Evolutionary conservation across 225 moss, liverwort and hornwort species (phyloP).

Genomic region (Asterella californica): DNA sequence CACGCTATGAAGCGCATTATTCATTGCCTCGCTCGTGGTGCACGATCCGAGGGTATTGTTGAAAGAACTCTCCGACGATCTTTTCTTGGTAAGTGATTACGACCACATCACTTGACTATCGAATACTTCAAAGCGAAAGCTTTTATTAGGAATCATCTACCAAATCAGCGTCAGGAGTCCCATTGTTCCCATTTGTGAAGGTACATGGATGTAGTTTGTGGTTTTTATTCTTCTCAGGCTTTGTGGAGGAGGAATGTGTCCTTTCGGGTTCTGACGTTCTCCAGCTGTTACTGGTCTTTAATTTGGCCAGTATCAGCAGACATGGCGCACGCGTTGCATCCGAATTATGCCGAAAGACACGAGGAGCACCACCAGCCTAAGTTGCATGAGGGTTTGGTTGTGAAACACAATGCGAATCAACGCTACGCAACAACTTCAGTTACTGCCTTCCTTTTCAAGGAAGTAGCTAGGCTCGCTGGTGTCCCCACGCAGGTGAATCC

Average conservation of each 20-base stretch:
- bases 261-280: neutral
- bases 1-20: slow-evolving; percentile 79
- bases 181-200: no score
- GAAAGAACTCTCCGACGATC: slow-evolving; percentile 76
- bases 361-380: slow-evolving; percentile 86
- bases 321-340: slow-evolving; percentile 89
- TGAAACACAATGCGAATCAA: slow-evolving; percentile 84
- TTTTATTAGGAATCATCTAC: no score
- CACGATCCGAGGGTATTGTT: slow-evolving; percentile 65
- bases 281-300: neutral
- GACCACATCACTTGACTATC: neutral
- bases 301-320: slow-evolving; percentile 67
- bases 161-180: no score
- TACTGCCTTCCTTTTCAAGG: slow-evolving; percentile 80
- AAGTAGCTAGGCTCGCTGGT: slow-evolving; percentile 71
- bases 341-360: slow-evolving; percentile 75
- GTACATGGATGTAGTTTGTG: no score
- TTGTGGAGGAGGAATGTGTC: neutral
- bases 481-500: slow-evolving; percentile 70
- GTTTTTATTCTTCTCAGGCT: no score
- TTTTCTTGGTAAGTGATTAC: slow-evolving; percentile 51
- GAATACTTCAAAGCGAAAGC: neutral
- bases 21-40: slow-evolving; percentile 56
- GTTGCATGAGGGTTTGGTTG: slow-evolving; percentile 70
- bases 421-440: slow-evolving; percentile 77